Evolutionary conservation across 768 basidiomycete genomes (phyloP), one percentile per base, ranked within the genome.

Genomic region (Lyophyllum shimeji): DNA sequence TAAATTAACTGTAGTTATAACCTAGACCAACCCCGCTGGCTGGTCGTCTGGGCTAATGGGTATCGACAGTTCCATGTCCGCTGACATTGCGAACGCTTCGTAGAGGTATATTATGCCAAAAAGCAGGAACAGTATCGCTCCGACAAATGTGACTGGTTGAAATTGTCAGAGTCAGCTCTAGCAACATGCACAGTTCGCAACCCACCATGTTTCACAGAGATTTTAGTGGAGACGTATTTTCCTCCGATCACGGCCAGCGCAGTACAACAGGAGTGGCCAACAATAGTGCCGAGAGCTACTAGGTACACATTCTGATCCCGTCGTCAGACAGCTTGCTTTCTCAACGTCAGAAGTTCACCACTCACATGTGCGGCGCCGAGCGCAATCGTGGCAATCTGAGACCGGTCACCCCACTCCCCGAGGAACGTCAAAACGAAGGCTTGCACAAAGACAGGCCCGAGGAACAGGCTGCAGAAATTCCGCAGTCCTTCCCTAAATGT

Each of bases 351-450:
- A 54, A 20, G 24, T 46, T 27, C 33, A 46, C 50, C 34, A 73
- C 75, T 37, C 67, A 98, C 96, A 74, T 99, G 94, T 20, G 95
- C 92, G 21, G 95, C 95, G 1, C 91, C 96, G 50, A 98, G 77
- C 5, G 93, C 95, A 59, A 98, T 96, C 1, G 97, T 98, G 1
- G 97, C 90, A 63, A 98, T 93, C 74, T 99, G 96, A 66, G 93
- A 96, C 51, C 96, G 76, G 73, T 98, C 97, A 0, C 97, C 96
- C 97, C 97, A 98, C 73, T 99, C 97, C 9, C 95, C 97, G n/a
- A 99, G 78, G 73, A 98, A 98, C 0, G 96, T 98, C 57, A 99
- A 78, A 29, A 96, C 76, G 65, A 99, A 98, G 0, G 93, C 85
- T 71, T 99, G 95, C 2, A 95, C 94, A 66, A 98, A 96, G 1